Conservation (phyloP, 2,329 filamentous ascomycete genomes). For the Mycocentrospora acerina region DNA sequence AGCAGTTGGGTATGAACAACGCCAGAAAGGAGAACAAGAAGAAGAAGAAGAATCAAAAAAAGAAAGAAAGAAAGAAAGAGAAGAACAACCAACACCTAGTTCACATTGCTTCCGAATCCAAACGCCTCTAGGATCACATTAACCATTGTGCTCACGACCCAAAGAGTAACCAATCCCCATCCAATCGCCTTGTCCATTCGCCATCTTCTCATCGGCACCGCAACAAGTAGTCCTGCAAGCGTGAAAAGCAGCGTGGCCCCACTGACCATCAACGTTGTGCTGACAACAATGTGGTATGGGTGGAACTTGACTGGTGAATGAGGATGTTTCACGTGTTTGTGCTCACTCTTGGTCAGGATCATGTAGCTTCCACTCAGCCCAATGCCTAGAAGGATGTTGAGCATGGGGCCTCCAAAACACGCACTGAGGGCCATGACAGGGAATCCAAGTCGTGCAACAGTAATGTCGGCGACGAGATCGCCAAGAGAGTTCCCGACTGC, state of each 20-base stretch:
- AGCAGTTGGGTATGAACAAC: no score
- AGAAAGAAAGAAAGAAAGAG: not conserved
- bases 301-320: conserved; percentile 65
- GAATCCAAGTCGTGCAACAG: conserved; percentile 87
- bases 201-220: conserved; percentile 62
- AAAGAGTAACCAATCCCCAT: conserved; percentile 75
- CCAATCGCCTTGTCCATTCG: conserved; percentile 59
- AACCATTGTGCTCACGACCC: conserved; percentile 74
- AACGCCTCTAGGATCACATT: conserved; percentile 79
- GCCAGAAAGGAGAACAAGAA: not conserved
- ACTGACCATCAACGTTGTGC: conserved; percentile 80
- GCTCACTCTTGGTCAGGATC: conserved; percentile 70
- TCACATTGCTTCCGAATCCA: conserved; percentile 38
- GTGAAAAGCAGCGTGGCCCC: conserved; percentile 82
- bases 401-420: conserved; percentile 97
- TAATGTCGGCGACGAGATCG: conserved; percentile 92
- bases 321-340: conserved; percentile 67
- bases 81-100: conserved; percentile 7
- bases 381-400: conserved; percentile 94
- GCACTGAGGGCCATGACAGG: conserved; percentile 95
- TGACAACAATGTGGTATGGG: conserved; percentile 81
- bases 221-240: conserved; percentile 72
- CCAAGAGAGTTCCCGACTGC: conserved; percentile 94
- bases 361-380: conserved; percentile 90
- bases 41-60: not conserved